Conservation (phyloP, 768 basidiomycete genomes). For the Epithele typhae region DNA sequence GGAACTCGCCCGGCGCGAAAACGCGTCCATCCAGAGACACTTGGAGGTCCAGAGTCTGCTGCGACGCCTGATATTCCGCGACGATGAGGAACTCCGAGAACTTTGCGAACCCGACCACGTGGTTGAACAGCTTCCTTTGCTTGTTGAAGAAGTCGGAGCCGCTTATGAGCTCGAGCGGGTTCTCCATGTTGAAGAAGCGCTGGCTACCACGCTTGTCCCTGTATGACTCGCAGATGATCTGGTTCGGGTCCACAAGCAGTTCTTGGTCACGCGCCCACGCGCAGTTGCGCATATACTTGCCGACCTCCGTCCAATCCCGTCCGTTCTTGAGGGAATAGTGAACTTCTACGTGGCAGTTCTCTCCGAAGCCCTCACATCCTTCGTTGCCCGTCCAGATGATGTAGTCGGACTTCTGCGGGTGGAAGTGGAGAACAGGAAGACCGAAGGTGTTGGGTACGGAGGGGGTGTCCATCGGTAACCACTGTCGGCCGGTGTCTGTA, state of each 20-base stretch:
- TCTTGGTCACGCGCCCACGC: conserved; percentile 85
- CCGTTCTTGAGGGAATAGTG: conserved; percentile 78
- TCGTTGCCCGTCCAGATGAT: conserved; percentile 86
- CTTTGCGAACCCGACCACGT: conserved; percentile 92
- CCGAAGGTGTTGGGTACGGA: conserved; percentile 76
- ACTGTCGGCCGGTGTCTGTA: conserved; percentile 72
- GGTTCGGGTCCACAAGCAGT: conserved; percentile 74
- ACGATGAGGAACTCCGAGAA: conserved; percentile 97
- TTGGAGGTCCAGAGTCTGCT: conserved; percentile 71
- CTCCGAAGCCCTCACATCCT: conserved; percentile 48
- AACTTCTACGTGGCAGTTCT: conserved; percentile 70
- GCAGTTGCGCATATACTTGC: conserved; percentile 86
- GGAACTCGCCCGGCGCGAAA: conserved; percentile 88
- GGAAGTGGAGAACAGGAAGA: conserved; percentile 78
- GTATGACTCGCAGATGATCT: conserved; percentile 93
- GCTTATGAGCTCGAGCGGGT: conserved; percentile 74
- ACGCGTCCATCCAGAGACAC: conserved; percentile 88
- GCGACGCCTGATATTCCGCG: conserved; percentile 65
- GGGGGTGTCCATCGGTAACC: conserved; percentile 59
- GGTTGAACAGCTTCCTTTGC: conserved; percentile 75
- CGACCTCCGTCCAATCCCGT: conserved; percentile 67
- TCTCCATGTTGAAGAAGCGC: conserved; percentile 44
- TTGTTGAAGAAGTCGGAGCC: conserved; percentile 70
- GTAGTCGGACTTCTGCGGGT: conserved; percentile 69
- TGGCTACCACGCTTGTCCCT: conserved; percentile 79